Evolutionary conservation across 1,284 basidiomycete species (phyloP).

Genomic region (Ganoderma lucidum): DNA sequence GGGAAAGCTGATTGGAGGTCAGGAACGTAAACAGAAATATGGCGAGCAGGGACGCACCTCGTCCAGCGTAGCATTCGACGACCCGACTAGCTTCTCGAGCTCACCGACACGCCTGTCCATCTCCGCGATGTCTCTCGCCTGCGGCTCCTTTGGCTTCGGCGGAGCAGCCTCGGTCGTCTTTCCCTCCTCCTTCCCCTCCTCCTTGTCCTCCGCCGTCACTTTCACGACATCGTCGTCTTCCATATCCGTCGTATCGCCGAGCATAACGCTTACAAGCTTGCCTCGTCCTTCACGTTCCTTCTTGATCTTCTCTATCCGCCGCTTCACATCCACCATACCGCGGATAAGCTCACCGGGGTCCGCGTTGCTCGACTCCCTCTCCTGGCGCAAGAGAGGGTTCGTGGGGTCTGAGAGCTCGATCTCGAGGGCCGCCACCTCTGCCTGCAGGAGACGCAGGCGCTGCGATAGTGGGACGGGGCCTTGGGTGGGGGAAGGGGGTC

Average conservation of each 20-base stretch:
- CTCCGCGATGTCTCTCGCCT: constrained; percentile 63
- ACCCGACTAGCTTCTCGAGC: constrained; percentile 83
- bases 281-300: constrained; percentile 71
- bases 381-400: constrained; percentile 60
- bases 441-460: constrained; percentile 67
- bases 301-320: constrained; percentile 70
- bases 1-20: constrained; percentile 53
- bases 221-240: constrained; percentile 29
- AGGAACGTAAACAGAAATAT: background rate
- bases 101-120: constrained; percentile 84
- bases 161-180: constrained; percentile 34
- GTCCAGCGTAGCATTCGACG: constrained; percentile 73
- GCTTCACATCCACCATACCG: constrained; percentile 76
- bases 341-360: constrained; percentile 81
- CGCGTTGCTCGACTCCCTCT: constrained; percentile 60
- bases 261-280: constrained; percentile 67
- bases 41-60: constrained; percentile 59
- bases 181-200: constrained; percentile 21
- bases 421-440: constrained; percentile 72
- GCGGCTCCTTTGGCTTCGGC: constrained; percentile 32
- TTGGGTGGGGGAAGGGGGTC: constrained; percentile 34
- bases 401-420: constrained; percentile 70
- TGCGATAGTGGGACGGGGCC: constrained; percentile 58
- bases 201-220: constrained; percentile 17
- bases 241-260: constrained; percentile 50